Evolutionary conservation across 1,284 basidiomycete genomes (phyloP).

Genomic region (Ceratobasidium sp.): DNA sequence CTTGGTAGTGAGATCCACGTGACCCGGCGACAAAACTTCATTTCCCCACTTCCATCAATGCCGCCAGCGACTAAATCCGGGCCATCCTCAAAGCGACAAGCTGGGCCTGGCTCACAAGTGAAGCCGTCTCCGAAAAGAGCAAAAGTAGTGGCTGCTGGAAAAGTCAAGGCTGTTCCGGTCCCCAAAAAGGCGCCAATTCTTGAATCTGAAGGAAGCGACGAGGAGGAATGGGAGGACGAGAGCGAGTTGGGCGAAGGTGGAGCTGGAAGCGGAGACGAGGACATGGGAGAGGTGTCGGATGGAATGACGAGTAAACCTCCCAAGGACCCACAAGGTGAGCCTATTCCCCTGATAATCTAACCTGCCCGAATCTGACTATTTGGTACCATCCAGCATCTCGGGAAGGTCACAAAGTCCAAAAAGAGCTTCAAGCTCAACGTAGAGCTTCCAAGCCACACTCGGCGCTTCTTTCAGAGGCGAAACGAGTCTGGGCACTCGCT

Average conservation of each 20-base stretch:
- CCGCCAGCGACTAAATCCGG: slow-evolving; percentile 8
- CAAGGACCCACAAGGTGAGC: slow-evolving; percentile 34
- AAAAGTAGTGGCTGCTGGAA: background rate
- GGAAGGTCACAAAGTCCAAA: slow-evolving; percentile 74
- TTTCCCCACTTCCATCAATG: slow-evolving; percentile 13
- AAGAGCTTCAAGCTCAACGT: slow-evolving; percentile 66
- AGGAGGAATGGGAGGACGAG: slow-evolving; percentile 15
- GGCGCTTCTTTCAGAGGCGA: slow-evolving; percentile 73
- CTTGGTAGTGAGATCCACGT: background rate
- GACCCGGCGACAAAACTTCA: slow-evolving; percentile 28
- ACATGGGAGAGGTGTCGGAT: background rate
- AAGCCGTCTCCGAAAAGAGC: background rate
- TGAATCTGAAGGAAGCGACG: slow-evolving; percentile 26
- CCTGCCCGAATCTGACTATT: background rate
- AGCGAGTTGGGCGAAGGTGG: background rate
- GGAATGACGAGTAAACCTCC: background rate
- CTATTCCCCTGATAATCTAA: background rate
- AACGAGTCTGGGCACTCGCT: slow-evolving; percentile 81
- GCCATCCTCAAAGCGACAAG: background rate
- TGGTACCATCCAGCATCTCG: slow-evolving; percentile 55
- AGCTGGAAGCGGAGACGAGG: background rate
- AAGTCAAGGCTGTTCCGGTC: slow-evolving; percentile 39
- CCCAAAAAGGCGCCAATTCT: slow-evolving; percentile 37
- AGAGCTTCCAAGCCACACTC: slow-evolving; percentile 81
- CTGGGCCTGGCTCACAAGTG: background rate